Conservation (phyloP, 2,329 filamentous ascomycete genomes). For the Colletotrichum nymphaeae region DNA sequence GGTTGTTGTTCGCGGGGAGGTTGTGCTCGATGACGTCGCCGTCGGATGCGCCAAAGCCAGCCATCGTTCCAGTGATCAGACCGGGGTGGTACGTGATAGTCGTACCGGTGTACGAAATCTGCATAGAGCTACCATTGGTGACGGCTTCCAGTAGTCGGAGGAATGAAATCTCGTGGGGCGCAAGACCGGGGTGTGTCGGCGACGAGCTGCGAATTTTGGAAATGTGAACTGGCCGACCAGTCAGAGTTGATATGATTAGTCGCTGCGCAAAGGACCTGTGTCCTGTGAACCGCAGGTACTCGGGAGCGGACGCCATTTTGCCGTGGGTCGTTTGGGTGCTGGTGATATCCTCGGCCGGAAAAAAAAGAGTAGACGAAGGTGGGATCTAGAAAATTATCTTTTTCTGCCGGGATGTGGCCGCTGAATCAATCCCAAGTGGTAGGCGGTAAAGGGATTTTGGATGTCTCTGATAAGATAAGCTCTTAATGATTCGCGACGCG, state of each 20-base stretch:
- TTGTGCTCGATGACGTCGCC: conserved; percentile 85
- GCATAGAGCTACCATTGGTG: conserved; percentile 94
- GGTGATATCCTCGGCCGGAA: conserved; percentile 1
- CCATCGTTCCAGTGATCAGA: conserved; percentile 86
- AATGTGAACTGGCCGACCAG: conserved; percentile 89
- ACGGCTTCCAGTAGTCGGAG: conserved; percentile 92
- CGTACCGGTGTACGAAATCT: conserved; percentile 96
- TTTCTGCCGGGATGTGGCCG: conserved; percentile 47
- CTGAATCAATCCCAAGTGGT: conserved; percentile 15
- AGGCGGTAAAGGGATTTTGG: conserved; percentile 45
- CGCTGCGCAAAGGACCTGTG: conserved; percentile 86
- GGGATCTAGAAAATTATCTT: conserved; percentile 46
- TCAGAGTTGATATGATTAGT: conserved; percentile 90
- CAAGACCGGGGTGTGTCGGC: conserved; percentile 87
- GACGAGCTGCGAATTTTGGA: conserved; percentile 92
- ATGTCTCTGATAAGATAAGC: conserved; percentile 35
- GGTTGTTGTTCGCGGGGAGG: conserved; percentile 78
- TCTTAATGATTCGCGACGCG: conserved; percentile 6
- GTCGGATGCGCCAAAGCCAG: conserved; percentile 76
- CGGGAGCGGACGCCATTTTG: conserved; percentile 58
- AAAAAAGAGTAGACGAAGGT: conserved; percentile 5
- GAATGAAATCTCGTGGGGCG: conserved; percentile 94
- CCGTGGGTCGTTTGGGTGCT: conserved; percentile 21
- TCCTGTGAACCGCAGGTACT: conserved; percentile 81
- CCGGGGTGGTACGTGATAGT: conserved; percentile 93